Percentiles rank a stretch among this genome's conserved stretches.
Evolutionary conservation across 2,329 filamentous ascomycete genomes (phyloP).

Genomic region (Penicillium sp.): DNA sequence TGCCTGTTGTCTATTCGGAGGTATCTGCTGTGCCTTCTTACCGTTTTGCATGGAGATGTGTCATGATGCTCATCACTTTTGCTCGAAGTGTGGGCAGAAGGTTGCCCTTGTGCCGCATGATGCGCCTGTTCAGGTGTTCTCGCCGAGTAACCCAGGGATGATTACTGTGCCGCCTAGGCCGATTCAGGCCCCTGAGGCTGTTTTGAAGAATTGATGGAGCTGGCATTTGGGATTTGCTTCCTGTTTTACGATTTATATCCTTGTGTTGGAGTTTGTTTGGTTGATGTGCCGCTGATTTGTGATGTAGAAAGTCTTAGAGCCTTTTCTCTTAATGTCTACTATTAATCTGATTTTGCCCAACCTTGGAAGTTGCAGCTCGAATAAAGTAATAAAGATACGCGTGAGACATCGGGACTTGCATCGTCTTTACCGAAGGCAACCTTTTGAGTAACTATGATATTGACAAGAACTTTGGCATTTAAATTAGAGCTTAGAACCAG

Average conservation of each 20-base stretch:
- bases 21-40: constrained; percentile 16
- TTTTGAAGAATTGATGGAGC: neutral
- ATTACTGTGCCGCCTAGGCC: neutral
- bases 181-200: neutral
- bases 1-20: constrained; percentile 17
- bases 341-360: too few species aligned
- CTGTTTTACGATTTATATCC: neutral
- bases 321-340: neutral
- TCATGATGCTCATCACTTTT: constrained; percentile 19
- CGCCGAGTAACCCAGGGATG: neutral
- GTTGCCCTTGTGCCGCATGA: constrained; percentile 2
- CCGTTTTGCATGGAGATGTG: constrained; percentile 21
- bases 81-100: constrained; percentile 5
- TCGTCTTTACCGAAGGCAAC: too few species aligned
- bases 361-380: too few species aligned
- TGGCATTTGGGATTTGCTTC: neutral
- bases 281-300: too few species aligned
- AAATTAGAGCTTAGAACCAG: constrained; percentile 15
- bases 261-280: too few species aligned
- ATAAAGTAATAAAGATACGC: too few species aligned
- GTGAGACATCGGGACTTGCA: too few species aligned
- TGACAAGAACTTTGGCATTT: neutral
- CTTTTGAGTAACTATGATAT: neutral
- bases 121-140: neutral
- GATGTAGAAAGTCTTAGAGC: too few species aligned